phyloP scores from a whole-genome alignment of 1,284 basidiomycete genomes.

The Porodaedalea pini region DNA sequence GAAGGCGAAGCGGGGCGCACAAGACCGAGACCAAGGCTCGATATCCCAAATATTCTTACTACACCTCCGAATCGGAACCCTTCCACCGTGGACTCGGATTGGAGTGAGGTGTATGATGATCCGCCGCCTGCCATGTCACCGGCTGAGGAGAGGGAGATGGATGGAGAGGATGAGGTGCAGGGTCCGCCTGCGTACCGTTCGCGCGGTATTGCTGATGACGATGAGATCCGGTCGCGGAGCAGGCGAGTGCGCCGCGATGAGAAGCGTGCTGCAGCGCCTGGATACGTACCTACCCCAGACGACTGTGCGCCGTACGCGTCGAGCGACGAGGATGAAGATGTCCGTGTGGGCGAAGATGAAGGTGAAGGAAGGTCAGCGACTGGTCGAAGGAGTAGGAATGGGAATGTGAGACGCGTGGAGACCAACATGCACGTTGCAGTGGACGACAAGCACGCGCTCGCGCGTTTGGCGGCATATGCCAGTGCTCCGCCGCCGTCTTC shows the following conservation, averaged over 20 bases:
- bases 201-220: not conserved
- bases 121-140: not conserved
- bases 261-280: conserved; percentile 7
- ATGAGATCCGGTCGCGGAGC: not conserved
- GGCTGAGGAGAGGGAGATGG: not conserved
- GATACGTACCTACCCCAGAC: not conserved
- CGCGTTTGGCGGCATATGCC: conserved; percentile 50
- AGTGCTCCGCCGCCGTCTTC: conserved; percentile 46
- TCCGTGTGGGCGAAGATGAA: not conserved
- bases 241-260: not conserved
- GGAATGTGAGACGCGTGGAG: not conserved
- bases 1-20: too few relatives aligned
- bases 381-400: not conserved
- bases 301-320: not conserved
- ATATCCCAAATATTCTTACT: too few relatives aligned
- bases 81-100: too few relatives aligned
- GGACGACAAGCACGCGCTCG: conserved; percentile 67
- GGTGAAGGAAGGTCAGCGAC: not conserved
- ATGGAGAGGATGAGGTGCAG: conserved; percentile 1
- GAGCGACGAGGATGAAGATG: not conserved
- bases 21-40: too few relatives aligned
- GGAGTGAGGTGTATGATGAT: not conserved
- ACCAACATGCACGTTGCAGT: conserved; percentile 60
- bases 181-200: conserved; percentile 16
- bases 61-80: too few relatives aligned